Evolutionary conservation across 768 basidiomycete species (phyloP).

Genomic region (Termitomyces sp.): DNA sequence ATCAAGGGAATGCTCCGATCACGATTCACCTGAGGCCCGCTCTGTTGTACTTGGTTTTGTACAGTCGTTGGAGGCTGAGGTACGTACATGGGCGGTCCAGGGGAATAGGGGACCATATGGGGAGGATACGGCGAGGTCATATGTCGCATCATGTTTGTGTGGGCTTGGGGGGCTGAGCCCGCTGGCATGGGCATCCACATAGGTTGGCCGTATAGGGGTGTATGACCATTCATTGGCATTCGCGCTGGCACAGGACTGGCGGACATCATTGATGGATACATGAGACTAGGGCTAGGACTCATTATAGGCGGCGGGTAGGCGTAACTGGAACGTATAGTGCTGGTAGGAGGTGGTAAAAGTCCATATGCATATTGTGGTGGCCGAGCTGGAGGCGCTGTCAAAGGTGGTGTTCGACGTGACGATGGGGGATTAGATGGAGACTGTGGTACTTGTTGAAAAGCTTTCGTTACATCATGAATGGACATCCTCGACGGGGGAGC

Average conservation of each 20-base stretch:
- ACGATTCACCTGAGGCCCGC: constrained; percentile 30
- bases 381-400: constrained; percentile 46
- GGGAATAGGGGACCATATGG: constrained; percentile 61
- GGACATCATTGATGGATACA: constrained; percentile 57
- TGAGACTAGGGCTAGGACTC: constrained; percentile 58
- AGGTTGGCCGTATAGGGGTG: constrained; percentile 53
- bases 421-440: constrained; percentile 41
- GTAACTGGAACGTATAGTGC: constrained; percentile 52
- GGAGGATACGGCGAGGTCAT: constrained; percentile 58
- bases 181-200: constrained; percentile 61
- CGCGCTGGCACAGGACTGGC: constrained; percentile 60
- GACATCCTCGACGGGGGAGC: constrained; percentile 71
- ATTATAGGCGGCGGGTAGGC: constrained; percentile 67
- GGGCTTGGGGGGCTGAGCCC: constrained; percentile 39
- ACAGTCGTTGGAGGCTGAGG: constrained; percentile 36
- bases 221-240: constrained; percentile 57
- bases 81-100: constrained; percentile 45
- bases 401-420: constrained; percentile 39
- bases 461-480: constrained; percentile 74
- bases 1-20: constrained; percentile 55
- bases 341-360: constrained; percentile 39
- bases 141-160: constrained; percentile 49
- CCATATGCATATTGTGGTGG: constrained; percentile 35
- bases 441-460: constrained; percentile 81
- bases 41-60: constrained; percentile 36